Percentiles rank a stretch among this genome's conserved stretches.
These are phyloP conservation scores for Ophiocordyceps unilateralis DNA, from an alignment of 2,329 filamentous ascomycete species.

Conservation along the genomic window DNA sequence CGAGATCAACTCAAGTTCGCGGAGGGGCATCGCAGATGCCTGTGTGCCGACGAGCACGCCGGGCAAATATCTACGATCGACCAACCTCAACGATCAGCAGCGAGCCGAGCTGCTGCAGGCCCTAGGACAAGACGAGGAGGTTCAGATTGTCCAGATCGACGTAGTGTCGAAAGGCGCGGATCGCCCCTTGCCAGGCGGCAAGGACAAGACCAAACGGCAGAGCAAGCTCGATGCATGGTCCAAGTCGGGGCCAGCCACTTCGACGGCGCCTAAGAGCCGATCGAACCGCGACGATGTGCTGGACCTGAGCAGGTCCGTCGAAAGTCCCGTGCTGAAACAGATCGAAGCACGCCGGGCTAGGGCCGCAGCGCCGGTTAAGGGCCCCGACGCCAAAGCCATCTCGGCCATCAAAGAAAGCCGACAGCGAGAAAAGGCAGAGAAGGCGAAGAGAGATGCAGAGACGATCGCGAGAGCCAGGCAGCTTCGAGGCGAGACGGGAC, in stretches of 20 bases:
- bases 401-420: slow-evolving; percentile 50
- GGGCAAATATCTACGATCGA: slow-evolving; percentile 44
- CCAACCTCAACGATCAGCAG: slow-evolving; percentile 67
- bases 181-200: slow-evolving; percentile 6
- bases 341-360: slow-evolving; percentile 21
- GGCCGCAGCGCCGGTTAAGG: slow-evolving; percentile 6
- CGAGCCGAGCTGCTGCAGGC: slow-evolving; percentile 64
- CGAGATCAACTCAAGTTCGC: slow-evolving; percentile 43
- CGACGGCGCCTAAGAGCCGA: slow-evolving; percentile 9
- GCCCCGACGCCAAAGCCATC: slow-evolving; percentile 19
- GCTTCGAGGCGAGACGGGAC: slow-evolving; percentile 17
- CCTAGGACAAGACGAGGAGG: slow-evolving; percentile 38
- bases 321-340: slow-evolving; percentile 28
- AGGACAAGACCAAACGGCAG: slow-evolving; percentile 33
- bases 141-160: slow-evolving; percentile 28
- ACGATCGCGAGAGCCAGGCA: slow-evolving; percentile 50
- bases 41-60: slow-evolving; percentile 38
- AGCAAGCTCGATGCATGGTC: slow-evolving; percentile 45
- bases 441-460: slow-evolving; percentile 53
- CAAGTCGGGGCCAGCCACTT: slow-evolving; percentile 23
- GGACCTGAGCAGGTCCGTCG: slow-evolving; percentile 27
- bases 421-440: slow-evolving; percentile 57
- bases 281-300: slow-evolving; percentile 29
- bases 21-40: slow-evolving; percentile 46
- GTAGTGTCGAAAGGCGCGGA: slow-evolving; percentile 9